These are phyloP conservation scores for Nitzschia palea DNA, from an alignment of 108 stramenopile species.

Conservation along the genomic window DNA sequence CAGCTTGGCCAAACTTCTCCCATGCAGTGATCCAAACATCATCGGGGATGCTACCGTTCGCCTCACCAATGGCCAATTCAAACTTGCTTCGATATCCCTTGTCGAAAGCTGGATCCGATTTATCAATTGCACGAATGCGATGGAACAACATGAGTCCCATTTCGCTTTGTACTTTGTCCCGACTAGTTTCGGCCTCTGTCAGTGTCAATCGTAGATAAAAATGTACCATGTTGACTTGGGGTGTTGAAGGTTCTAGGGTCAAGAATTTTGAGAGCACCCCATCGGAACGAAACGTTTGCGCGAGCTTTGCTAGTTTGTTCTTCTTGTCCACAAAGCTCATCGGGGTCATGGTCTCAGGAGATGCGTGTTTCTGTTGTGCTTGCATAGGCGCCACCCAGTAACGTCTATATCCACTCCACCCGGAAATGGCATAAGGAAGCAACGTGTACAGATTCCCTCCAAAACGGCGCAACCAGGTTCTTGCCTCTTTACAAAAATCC, in stretches of 20 bases:
- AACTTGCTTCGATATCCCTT: constrained; percentile 51
- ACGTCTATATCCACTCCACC: constrained; percentile 54
- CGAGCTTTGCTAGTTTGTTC: constrained; percentile 41
- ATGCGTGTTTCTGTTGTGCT: neutral
- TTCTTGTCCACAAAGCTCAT: constrained; percentile 49
- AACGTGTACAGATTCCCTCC: constrained; percentile 83
- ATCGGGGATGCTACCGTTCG: constrained; percentile 54
- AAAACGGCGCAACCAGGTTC: constrained; percentile 77
- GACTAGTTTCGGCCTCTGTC: constrained; percentile 32
- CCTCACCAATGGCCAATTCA: constrained; percentile 69
- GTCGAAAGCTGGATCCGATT: constrained; percentile 9
- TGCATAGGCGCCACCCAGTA: constrained; percentile 19
- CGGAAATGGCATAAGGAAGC: constrained; percentile 67
- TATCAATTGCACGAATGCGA: constrained; percentile 31
- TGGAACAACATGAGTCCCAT: constrained; percentile 42
- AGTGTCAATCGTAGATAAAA: constrained; percentile 42
- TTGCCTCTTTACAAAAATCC: constrained; percentile 61
- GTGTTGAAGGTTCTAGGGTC: constrained; percentile 63
- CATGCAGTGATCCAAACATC: constrained; percentile 45
- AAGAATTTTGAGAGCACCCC: constrained; percentile 23
- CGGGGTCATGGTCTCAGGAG: neutral
- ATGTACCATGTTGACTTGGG: constrained; percentile 73
- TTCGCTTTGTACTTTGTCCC: constrained; percentile 27
- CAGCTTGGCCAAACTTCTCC: constrained; percentile 5
- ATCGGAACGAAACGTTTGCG: constrained; percentile 11